Base-by-base conservation (phyloP, 371 early-diverging fungal species). In the Fennellomyces sp. region DNA sequence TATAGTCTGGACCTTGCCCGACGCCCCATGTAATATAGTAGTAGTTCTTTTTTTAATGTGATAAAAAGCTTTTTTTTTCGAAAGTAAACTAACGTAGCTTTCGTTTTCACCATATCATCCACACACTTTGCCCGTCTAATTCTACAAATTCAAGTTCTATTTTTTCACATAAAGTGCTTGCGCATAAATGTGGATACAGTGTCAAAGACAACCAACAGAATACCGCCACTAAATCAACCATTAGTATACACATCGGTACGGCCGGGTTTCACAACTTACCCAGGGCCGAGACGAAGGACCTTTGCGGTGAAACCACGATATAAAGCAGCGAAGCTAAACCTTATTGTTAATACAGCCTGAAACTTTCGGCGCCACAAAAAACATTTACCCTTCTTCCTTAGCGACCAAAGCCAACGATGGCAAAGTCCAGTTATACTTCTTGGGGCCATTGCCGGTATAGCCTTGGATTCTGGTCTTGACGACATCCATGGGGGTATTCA, bases 301-400 rank as follows among this genome's bases (percentile, higher is more conserved):
- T 97, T 97, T 31, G 97, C 96, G 36, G 92, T 83, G 65, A 96
- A 97, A 25, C 97, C 98, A 84, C 97, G 96, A 84, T 96, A 98
- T 26, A 98, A 77, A 5, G 98, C 92, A 33, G 80, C 82, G 61
- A 89, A 58, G 63, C 90, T 89, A 78, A 19, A 52, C 2, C 12
- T 13, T 28, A 31, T 13, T 21, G 36, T 52, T n/a, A 61, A 41
- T 51, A 55, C 4, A 4, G 33, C n/a, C 13, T n/a, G n/a, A n/a
- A n/a, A n/a, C n/a, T n/a, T n/a, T 42, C 52, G 36, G 27, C 27
- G 17, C 52, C 28, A 52, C 45, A 25, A 42, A 33, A 30, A 8
- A 21, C 10, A 29, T 42, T 66, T 86, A 88, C 72, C 97, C 97
- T 85, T 98, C 98, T 80, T 96, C 97, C 58, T 86, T 84, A 50